phyloP scores from a whole-genome alignment of 306 rosid genomes.

The Mucuna pruriens region DNA sequence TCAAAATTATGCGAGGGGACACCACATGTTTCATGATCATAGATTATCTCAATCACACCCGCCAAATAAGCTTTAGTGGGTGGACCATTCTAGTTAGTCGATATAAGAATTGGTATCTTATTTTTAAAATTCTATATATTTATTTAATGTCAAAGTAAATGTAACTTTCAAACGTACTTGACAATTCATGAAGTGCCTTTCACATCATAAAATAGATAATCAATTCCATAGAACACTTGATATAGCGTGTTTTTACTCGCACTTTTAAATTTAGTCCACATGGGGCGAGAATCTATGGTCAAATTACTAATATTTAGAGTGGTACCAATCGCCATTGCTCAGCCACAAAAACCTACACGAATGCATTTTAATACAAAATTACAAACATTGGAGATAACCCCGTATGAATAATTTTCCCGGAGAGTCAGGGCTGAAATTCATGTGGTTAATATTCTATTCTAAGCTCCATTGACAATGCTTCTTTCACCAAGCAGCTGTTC shows the following conservation, averaged over 20 bases:
- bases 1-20: slow-evolving; percentile 35
- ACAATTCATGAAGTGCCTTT: slow-evolving; percentile 53
- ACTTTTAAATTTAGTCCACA: slow-evolving; percentile 40
- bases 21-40: slow-evolving; percentile 38
- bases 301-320: slow-evolving; percentile 39
- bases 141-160: slow-evolving; percentile 36
- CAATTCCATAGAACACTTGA: slow-evolving; percentile 41
- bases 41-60: slow-evolving; percentile 31
- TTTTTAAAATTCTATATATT: neutral
- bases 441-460: slow-evolving; percentile 21
- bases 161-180: slow-evolving; percentile 53
- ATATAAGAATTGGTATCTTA: slow-evolving; percentile 36
- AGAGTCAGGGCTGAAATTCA: slow-evolving; percentile 4
- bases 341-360: slow-evolving; percentile 26
- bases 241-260: slow-evolving; percentile 18
- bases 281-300: slow-evolving; percentile 36
- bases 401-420: slow-evolving; percentile 6
- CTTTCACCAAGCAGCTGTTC: slow-evolving; percentile 32
- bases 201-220: slow-evolving; percentile 52
- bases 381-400: slow-evolving; percentile 4
- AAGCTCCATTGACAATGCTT: slow-evolving; percentile 22
- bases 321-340: slow-evolving; percentile 38
- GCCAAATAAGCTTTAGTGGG: slow-evolving; percentile 45
- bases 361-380: slow-evolving; percentile 21
- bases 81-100: slow-evolving; percentile 53